Conservation (phyloP, 2,329 filamentous ascomycete genomes). For the Sclerotinia subarctica region DNA sequence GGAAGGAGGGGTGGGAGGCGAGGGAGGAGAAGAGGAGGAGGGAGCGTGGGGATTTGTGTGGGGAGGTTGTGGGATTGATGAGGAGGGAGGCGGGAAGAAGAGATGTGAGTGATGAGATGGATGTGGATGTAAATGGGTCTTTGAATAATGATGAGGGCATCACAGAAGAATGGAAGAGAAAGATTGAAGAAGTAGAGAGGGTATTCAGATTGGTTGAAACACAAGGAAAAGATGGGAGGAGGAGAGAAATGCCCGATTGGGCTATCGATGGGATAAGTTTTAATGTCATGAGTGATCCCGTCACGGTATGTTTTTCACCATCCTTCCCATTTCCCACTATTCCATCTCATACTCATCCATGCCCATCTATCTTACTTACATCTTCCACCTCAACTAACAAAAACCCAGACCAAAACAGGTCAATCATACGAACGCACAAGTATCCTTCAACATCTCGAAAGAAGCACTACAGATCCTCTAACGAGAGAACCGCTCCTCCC, state of each 20-base stretch:
- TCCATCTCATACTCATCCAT: neutral
- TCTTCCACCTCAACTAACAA: neutral
- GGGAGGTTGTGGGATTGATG: slow-evolving; percentile 55
- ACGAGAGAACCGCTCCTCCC: slow-evolving; percentile 71
- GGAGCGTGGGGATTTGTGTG: slow-evolving; percentile 56
- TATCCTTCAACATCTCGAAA: slow-evolving; percentile 80
- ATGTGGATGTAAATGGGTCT: slow-evolving; percentile 46
- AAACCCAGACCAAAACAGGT: slow-evolving; percentile 69
- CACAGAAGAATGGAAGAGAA: slow-evolving; percentile 46
- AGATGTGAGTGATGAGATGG: slow-evolving; percentile 41
- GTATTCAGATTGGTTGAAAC: slow-evolving; percentile 51
- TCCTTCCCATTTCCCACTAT: neutral
- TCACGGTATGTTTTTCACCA: slow-evolving; percentile 38
- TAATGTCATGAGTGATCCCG: slow-evolving; percentile 68
- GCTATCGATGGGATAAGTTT: slow-evolving; percentile 74
- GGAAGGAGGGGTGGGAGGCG: slow-evolving; percentile 82
- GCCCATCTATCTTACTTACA: neutral
- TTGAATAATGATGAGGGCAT: slow-evolving; percentile 42
- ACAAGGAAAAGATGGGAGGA: slow-evolving; percentile 48
- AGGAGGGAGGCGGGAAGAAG: slow-evolving; percentile 47
- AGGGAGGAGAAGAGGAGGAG: slow-evolving; percentile 61
- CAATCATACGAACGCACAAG: slow-evolving; percentile 86
- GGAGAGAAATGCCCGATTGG: slow-evolving; percentile 61
- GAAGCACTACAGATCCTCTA: slow-evolving; percentile 73
- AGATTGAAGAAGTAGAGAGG: slow-evolving; percentile 44